phyloP scores from a whole-genome alignment of 225 moss, liverwort and hornwort genomes.

The Physcomitrellopsis africana region DNA sequence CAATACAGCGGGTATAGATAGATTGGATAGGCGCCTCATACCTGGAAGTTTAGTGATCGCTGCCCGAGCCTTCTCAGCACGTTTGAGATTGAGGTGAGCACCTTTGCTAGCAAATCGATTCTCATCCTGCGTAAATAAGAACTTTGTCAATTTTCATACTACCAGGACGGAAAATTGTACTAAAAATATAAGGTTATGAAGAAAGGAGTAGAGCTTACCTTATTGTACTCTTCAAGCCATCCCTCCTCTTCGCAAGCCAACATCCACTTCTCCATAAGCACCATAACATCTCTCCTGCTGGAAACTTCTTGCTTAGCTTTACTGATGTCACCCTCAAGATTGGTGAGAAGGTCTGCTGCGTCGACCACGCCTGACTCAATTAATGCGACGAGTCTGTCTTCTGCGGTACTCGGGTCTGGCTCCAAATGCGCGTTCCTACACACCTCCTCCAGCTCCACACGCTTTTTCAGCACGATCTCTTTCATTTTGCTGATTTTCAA shows the following conservation, averaged over 20 bases:
- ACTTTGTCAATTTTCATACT: neutral
- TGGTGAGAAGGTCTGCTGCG: constrained; percentile 79
- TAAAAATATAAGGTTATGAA: accelerated
- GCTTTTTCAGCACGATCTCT: constrained; percentile 89
- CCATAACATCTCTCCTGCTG: constrained; percentile 83
- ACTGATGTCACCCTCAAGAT: constrained; percentile 74
- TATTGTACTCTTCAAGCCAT: constrained; percentile 96
- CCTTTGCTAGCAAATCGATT: constrained; percentile 98
- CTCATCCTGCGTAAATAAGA: constrained; percentile 60
- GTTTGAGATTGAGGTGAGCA: constrained; percentile 88
- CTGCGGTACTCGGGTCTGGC: constrained; percentile 72
- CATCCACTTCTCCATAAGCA: constrained; percentile 99
- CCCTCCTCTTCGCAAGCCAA: constrained; percentile 97
- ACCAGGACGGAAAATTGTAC: accelerated
- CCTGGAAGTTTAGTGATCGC: constrained; percentile 91
- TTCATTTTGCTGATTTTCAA: constrained; percentile 91
- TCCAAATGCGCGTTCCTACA: constrained; percentile 85
- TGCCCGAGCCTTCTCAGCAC: constrained; percentile 85
- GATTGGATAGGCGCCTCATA: neutral
- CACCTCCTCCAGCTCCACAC: constrained; percentile 82
- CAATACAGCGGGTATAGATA: neutral
- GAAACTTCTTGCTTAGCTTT: constrained; percentile 78
- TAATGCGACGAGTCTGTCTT: constrained; percentile 71
- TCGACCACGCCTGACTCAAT: constrained; percentile 93
- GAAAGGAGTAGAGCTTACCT: constrained; percentile 36